Base-by-base conservation (phyloP, 192 early-diverging fungal species). In the Podila minutissima region DNA sequence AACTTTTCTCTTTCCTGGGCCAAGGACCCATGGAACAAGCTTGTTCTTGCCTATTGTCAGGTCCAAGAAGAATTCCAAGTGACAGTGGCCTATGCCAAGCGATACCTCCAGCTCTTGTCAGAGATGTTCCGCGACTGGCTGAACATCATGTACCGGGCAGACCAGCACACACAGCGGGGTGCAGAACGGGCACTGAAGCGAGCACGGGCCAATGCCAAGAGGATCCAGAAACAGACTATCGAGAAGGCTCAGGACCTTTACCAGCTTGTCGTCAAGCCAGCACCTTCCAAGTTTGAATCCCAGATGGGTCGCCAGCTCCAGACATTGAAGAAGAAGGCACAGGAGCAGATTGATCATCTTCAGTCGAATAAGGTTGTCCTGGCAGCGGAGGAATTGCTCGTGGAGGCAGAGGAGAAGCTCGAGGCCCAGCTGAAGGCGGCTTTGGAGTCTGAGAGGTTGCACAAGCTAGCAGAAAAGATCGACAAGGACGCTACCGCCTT, bases 181-280 rank as follows among this genome's bases (percentile, higher is more conserved):
- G 31, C 22, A 66, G 13, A 37, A 49, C 48, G 17, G 15, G 55
- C 48, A 1, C 19, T 79, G 9, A 22, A 46, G 53, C 65, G 70
- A 4, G 75, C 70, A 22, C 64, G 59, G 31, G 13, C 17, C 3
- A 79, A 79, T 31, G 75, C 75, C 20, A 72, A 79, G 33, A 46
- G 26, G 13, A 35, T 67, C 20, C 66, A 19, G 9, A 29, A 28
- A 4, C 49, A 32, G 5, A 11, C 32, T 9, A 57, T 60, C 3
- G 24, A 55, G 10, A 67, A 55, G 59, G 0, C 67, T 3, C 41
- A 35, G 59, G 24, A 71, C 9, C 22, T 68, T 13, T 37, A 35
- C 20, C 37, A 67, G 3, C 58, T 62, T n/a, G 28, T 66, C 41
- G 4, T 17, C 15, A 46, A 46, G 15, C 41, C 41, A 4, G 12